These are phyloP conservation scores for Periconia sp. DNA, from an alignment of 2,329 filamentous ascomycete genomes.

Conservation along the genomic window DNA sequence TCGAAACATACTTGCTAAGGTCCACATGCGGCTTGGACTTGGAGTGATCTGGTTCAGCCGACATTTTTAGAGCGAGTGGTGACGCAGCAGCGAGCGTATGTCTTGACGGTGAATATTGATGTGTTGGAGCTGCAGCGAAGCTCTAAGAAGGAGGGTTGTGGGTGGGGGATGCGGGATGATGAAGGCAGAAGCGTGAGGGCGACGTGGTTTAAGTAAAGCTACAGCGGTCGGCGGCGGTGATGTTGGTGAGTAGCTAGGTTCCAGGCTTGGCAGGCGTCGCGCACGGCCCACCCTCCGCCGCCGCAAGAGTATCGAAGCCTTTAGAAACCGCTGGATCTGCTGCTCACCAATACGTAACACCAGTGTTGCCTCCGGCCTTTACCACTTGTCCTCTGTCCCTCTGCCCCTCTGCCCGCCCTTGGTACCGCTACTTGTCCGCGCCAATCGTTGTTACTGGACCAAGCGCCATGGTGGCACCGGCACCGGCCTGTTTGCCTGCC, in stretches of 20 bases:
- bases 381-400: conserved; percentile 24
- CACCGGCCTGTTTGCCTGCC: conserved; percentile 14
- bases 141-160: conserved; percentile 11
- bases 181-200: conserved; percentile 30
- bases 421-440: not conserved
- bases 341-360: conserved; percentile 24
- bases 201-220: conserved; percentile 44
- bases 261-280: conserved; percentile 26
- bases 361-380: conserved; percentile 13
- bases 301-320: conserved; percentile 37
- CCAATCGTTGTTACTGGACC: conserved; percentile 8
- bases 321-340: conserved; percentile 26
- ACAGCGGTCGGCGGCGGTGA: conserved; percentile 36
- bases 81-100: conserved; percentile 23
- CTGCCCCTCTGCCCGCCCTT: not conserved
- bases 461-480: conserved; percentile 8
- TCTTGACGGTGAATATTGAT: conserved; percentile 13
- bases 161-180: conserved; percentile 28
- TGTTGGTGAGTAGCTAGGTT: conserved; percentile 33
- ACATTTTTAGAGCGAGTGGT: conserved; percentile 47
- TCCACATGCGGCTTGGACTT: conserved; percentile 59
- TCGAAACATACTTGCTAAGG: conserved; percentile 50
- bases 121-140: conserved; percentile 21
- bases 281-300: conserved; percentile 23
- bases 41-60: conserved; percentile 56